Conservation (phyloP, 2,329 filamentous ascomycete species). For the Claviceps fusiformis region DNA sequence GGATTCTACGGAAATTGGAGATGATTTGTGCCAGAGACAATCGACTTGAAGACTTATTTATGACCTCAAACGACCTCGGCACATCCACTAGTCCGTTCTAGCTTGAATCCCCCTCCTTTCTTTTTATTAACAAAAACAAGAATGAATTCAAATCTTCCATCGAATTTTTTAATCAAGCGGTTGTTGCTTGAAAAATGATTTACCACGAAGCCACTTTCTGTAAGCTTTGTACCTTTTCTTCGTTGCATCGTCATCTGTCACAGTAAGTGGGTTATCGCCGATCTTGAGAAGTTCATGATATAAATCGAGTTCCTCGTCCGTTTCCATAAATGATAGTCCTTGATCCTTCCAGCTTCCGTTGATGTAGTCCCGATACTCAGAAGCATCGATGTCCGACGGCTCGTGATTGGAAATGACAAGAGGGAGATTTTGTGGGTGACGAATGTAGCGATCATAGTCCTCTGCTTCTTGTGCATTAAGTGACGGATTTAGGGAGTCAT, state of each 20-base stretch:
- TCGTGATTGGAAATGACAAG: constrained; percentile 61
- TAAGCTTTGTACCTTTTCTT: constrained; percentile 98
- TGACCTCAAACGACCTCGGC: not conserved
- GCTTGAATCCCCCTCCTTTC: not conserved
- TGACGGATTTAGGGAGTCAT: constrained; percentile 72
- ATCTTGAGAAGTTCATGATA: constrained; percentile 68
- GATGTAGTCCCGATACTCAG: constrained; percentile 71
- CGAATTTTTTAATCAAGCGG: constrained; percentile 36
- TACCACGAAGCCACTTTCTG: constrained; percentile 83
- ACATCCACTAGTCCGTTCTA: not conserved
- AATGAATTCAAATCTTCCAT: not conserved
- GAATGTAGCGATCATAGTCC: constrained; percentile 81
- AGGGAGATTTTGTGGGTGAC: constrained; percentile 77
- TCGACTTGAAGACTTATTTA: not conserved
- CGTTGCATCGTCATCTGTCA: constrained; percentile 68
- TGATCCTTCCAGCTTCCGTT: constrained; percentile 53
- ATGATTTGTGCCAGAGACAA: not conserved
- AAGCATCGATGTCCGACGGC: constrained; percentile 41
- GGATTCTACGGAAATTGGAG: not conserved
- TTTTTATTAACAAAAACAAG: not conserved
- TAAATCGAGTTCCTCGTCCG: constrained; percentile 31
- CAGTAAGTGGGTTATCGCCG: constrained; percentile 72
- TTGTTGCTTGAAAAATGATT: constrained; percentile 91
- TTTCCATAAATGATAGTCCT: constrained; percentile 38
- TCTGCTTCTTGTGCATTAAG: constrained; percentile 64